phyloP scores from a whole-genome alignment of 2,329 filamentous ascomycete genomes.

The Arthroderma sp. region DNA sequence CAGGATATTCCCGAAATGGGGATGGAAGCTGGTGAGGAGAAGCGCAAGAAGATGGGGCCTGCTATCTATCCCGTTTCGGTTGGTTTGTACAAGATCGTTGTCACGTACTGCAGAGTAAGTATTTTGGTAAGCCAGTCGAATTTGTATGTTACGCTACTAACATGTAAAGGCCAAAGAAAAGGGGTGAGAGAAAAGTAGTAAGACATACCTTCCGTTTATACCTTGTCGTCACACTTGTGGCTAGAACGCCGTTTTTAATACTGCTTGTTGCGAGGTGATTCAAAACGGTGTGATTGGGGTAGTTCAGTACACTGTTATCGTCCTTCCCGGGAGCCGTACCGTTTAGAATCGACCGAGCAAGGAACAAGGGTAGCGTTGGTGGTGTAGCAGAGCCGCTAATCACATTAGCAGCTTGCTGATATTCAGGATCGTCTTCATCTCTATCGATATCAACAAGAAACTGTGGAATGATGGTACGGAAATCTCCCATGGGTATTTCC shows the following conservation, averaged over 20 bases:
- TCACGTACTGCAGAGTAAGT: constrained; percentile 60
- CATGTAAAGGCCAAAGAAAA: constrained; percentile 2
- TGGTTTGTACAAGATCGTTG: constrained; percentile 94
- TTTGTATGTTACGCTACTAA: neutral
- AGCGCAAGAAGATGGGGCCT: no score
- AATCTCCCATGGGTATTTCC: constrained; percentile 45
- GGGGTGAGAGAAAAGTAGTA: constrained; percentile 2
- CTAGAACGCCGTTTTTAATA: constrained; percentile 91
- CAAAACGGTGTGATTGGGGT: constrained; percentile 92
- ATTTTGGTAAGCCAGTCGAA: constrained; percentile 1
- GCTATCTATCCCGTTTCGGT: constrained; percentile 32
- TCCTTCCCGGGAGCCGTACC: constrained; percentile 87
- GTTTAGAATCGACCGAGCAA: constrained; percentile 90
- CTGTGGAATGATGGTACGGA: constrained; percentile 62
- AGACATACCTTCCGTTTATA: constrained; percentile 67
- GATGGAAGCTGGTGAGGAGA: no score
- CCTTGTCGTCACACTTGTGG: constrained; percentile 90
- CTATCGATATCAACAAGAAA: constrained; percentile 77
- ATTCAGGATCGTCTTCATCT: constrained; percentile 64
- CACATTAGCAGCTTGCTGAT: constrained; percentile 60
- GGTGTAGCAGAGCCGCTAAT: constrained; percentile 71
- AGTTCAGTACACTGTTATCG: constrained; percentile 90
- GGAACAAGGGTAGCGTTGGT: constrained; percentile 74
- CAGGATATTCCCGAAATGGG: no score
- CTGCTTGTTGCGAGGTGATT: constrained; percentile 96